phyloP scores from a whole-genome alignment of 257 asterid species.

The Leptodermis oblonga region DNA sequence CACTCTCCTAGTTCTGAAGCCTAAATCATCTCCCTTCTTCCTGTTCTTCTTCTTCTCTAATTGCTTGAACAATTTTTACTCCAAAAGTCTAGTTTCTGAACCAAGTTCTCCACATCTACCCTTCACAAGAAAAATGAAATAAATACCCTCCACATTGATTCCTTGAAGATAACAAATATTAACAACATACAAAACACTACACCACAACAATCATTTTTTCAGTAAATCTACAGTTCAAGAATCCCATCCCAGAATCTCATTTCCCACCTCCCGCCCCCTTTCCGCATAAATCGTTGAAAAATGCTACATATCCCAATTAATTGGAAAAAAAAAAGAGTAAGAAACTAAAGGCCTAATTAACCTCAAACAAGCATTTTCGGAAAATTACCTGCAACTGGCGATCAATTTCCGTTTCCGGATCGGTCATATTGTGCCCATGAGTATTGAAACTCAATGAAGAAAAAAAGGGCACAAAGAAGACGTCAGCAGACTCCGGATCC shows the following conservation, averaged over 20 bases:
- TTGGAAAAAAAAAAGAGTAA: background rate
- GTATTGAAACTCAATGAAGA: conserved; percentile 75
- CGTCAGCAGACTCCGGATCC: conserved; percentile 73
- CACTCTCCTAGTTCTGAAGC: background rate
- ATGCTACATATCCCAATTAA: background rate
- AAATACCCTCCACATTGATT: background rate
- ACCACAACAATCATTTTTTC: background rate
- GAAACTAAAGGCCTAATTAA: too few species aligned
- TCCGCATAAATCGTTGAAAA: background rate
- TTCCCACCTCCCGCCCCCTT: background rate
- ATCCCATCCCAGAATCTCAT: background rate
- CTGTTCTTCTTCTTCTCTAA: background rate
- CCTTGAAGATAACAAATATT: background rate
- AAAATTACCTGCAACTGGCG: conserved; percentile 68
- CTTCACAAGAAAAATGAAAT: background rate
- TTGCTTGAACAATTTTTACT: background rate
- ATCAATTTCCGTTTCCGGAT: conserved; percentile 49
- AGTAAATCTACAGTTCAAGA: background rate
- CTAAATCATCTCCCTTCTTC: background rate
- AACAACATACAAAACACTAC: too few species aligned
- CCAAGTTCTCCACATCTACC: background rate
- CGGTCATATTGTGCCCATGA: conserved; percentile 56
- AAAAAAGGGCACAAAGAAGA: conserved; percentile 84
- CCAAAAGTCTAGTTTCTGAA: background rate
- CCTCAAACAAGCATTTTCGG: background rate